These are phyloP conservation scores for Cylindrotheca closterium DNA, from an alignment of 108 stramenopile genomes.

Conservation along the genomic window DNA sequence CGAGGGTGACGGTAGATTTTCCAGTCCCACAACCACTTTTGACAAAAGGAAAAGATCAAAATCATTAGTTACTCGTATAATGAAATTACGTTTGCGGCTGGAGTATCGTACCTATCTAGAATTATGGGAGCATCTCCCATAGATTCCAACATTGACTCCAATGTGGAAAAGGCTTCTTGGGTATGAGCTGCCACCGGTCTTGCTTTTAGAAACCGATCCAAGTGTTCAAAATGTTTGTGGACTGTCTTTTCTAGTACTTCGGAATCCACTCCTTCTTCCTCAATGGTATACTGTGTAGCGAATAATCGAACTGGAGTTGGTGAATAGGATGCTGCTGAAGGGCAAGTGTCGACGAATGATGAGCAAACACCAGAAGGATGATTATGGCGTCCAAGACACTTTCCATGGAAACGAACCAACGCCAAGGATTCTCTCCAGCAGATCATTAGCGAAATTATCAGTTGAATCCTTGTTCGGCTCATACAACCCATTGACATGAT, in stretches of 20 bases:
- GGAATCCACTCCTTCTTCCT: conserved; percentile 43
- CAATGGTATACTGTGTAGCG: conserved; percentile 44
- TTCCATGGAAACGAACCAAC: too few relatives aligned
- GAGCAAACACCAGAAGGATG: too few relatives aligned
- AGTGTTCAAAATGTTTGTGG: conserved; percentile 28
- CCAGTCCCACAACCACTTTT: conserved; percentile 92
- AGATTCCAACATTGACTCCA: conserved; percentile 1
- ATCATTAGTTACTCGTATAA: too few relatives aligned
- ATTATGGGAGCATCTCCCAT: neutral
- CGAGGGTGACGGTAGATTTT: conserved; percentile 52
- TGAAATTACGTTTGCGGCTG: too few relatives aligned
- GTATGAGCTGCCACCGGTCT: conserved; percentile 67
- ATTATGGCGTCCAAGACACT: too few relatives aligned
- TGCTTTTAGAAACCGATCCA: conserved; percentile 31
- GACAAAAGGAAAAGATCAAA: neutral
- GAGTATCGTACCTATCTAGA: conserved; percentile 11
- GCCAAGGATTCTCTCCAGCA: too few relatives aligned
- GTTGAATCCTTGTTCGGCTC: too few relatives aligned
- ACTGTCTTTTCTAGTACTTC: conserved; percentile 31
- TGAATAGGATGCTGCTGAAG: too few relatives aligned
- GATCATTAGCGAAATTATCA: too few relatives aligned
- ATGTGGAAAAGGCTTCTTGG: conserved; percentile 47
- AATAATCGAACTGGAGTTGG: neutral
- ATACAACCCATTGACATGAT: too few relatives aligned
- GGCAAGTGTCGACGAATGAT: too few relatives aligned